Conservation (phyloP, 192 early-diverging fungal genomes). For the Coemansia sp. region DNA sequence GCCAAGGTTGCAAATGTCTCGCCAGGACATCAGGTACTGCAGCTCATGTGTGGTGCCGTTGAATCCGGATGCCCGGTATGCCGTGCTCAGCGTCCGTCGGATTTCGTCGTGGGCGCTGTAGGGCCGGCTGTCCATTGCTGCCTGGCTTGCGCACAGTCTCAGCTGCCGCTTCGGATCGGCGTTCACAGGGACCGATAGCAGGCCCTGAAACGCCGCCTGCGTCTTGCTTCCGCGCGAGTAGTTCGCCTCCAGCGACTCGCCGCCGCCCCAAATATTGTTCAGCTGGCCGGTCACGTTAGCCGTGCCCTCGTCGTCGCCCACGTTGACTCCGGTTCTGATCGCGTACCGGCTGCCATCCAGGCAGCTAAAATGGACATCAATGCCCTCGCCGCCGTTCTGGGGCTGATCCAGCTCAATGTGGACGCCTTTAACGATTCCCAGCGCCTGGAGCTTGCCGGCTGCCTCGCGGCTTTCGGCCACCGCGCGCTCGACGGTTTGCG, state of each 20-base stretch:
- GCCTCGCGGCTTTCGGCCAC: slow-evolving; percentile 36
- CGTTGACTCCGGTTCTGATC: slow-evolving; percentile 83
- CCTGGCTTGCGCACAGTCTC: slow-evolving; percentile 63
- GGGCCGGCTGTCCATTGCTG: slow-evolving; percentile 58
- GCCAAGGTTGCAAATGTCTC: slow-evolving; percentile 62
- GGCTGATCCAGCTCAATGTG: slow-evolving; percentile 17
- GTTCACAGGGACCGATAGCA: slow-evolving; percentile 61
- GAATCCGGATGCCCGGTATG: slow-evolving; percentile 10
- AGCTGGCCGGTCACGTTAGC: slow-evolving; percentile 68
- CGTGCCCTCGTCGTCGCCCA: slow-evolving; percentile 84
- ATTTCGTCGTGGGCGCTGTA: slow-evolving; percentile 75
- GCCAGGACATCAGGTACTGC: slow-evolving; percentile 71
- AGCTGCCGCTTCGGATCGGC: slow-evolving; percentile 67
- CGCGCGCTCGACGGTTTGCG: slow-evolving; percentile 19
- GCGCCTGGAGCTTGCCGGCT: slow-evolving; percentile 29
- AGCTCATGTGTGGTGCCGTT: slow-evolving; percentile 57
- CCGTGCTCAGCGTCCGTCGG: slow-evolving; percentile 54
- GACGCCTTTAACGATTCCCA: slow-evolving; percentile 38
- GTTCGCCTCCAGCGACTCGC: slow-evolving; percentile 71
- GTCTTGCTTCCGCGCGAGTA: slow-evolving; percentile 75
- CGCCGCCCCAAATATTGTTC: slow-evolving; percentile 85
- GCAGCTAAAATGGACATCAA: slow-evolving; percentile 72
- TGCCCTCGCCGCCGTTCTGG: background rate
- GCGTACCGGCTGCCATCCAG: slow-evolving; percentile 69
- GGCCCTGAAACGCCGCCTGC: slow-evolving; percentile 58